phyloP scores from a whole-genome alignment of 306 rosid species.

The Carpinus viminea region DNA sequence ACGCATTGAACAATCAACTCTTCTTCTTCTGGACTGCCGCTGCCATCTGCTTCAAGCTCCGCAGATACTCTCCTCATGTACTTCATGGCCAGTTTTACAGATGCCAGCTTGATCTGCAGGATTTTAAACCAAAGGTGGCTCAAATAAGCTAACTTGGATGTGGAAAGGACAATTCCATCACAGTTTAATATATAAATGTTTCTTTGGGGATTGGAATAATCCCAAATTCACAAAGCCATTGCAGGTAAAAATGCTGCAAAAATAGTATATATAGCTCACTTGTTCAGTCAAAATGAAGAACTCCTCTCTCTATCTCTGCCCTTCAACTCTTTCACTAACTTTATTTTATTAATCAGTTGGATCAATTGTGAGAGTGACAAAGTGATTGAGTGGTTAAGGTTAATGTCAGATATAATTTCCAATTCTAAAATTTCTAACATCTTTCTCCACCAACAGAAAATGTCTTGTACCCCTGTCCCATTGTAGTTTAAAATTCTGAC shows the following conservation, averaged over 20 bases:
- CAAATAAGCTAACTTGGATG: constrained; percentile 19
- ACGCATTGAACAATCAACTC: constrained; percentile 94
- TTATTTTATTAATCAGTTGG: too few relatives aligned
- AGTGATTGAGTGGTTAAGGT: too few relatives aligned
- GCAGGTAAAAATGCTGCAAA: neutral
- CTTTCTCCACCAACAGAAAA: too few relatives aligned
- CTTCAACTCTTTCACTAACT: too few relatives aligned
- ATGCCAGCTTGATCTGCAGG: constrained; percentile 88
- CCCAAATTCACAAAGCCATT: neutral
- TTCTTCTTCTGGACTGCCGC: constrained; percentile 92
- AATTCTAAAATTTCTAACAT: too few relatives aligned
- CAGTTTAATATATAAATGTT: neutral
- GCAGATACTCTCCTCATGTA: constrained; percentile 96
- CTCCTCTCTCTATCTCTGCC: too few relatives aligned
- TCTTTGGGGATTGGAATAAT: neutral
- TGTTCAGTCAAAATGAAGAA: neutral
- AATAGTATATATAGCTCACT: neutral
- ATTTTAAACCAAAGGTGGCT: constrained; percentile 18
- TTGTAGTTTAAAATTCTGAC: neutral
- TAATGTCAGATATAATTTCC: too few relatives aligned
- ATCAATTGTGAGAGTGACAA: too few relatives aligned
- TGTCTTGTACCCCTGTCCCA: neutral
- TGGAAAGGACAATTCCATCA: too few relatives aligned
- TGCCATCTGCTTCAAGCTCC: constrained; percentile 82
- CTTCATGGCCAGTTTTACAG: constrained; percentile 92